Base-by-base conservation (phyloP, 257 asterid species). In the Rehmannia glutinosa region DNA sequence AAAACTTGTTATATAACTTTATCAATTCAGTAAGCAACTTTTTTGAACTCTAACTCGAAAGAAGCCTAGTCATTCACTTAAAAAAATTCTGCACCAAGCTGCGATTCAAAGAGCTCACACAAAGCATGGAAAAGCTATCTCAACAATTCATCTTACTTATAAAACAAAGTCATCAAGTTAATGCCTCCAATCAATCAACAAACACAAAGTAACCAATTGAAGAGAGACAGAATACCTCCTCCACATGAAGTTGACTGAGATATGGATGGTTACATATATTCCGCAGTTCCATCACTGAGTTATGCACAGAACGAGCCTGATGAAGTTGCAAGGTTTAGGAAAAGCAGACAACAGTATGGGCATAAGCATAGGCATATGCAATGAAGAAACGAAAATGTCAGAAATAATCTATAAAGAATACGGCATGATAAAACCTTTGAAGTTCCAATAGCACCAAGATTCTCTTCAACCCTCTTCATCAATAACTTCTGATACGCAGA, bases 261-360 rank as follows among this genome's bases (percentile, higher is more conserved):
- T 91, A 94, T 6, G 99, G 99, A 76, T 94, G 99, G 82, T 94
- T 94, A 79, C 99, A 94, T 73, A 94, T 94, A 79, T 94, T 94
- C 50, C 99, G 91, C 9, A 91, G 89, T 86, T 94, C 99, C 96
- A 94, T 94, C 69, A 94, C 99, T 51, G 99, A 88, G 79, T 94
- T 94, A 77, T 94, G 99, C 78, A 94, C 96, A 19, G 97, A 71
- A 38, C 99, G 89, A 66, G 89, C 97, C 99, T 90, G 82, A 74
- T 49, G 27, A 69, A 69, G 56, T 50, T 52, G 56, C 64, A 24
- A 50, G 59, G 57, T 74, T 30, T 68, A 70, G 64, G 64, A 47
- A 25, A 72, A 45, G 58, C 67, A 69, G 59, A 54, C 30, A 68
- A 27, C 23, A n/a, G 20, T 15, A 61, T 33, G 38, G 35, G 41